Evolutionary conservation across 1,284 basidiomycete genomes (phyloP).

Genomic region (Tremellales sp.): DNA sequence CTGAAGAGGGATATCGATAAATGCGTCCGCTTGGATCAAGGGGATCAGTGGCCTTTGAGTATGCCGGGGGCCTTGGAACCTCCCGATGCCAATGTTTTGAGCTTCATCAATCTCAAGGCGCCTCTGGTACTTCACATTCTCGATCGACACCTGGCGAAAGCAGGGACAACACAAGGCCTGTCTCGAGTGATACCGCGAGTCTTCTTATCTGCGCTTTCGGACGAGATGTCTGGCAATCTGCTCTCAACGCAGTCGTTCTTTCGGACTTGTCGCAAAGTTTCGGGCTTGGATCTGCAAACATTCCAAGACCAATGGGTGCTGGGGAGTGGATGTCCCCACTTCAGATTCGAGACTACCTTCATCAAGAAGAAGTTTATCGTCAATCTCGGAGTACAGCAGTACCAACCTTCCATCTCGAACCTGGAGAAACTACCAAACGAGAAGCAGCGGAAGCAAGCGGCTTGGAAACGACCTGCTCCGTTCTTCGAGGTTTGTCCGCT

Average conservation of each 20-base stretch:
- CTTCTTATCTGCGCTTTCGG: conserved; percentile 89
- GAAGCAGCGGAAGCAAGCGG: conserved; percentile 46
- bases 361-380: conserved; percentile 98
- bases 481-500: conserved; percentile 89
- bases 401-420: conserved; percentile 62
- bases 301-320: conserved; percentile 99
- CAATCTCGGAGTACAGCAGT: conserved; percentile 89
- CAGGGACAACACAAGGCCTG: conserved; percentile 89
- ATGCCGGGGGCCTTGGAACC: conserved; percentile 81
- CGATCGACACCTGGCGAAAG: conserved; percentile 87
- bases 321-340: conserved; percentile 90
- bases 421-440: conserved; percentile 13
- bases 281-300: conserved; percentile 78
- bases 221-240: conserved; percentile 78
- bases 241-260: conserved; percentile 89
- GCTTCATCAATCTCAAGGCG: conserved; percentile 92
- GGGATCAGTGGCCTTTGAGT: conserved; percentile 88
- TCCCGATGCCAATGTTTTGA: conserved; percentile 67
- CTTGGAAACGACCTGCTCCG: conserved; percentile 72
- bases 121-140: conserved; percentile 94
- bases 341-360: conserved; percentile 85
- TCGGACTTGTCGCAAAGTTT: conserved; percentile 87
- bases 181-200: conserved; percentile 93
- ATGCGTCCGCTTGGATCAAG: conserved; percentile 83
- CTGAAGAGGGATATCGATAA: conserved; percentile 96